Evolutionary conservation across 2,329 filamentous ascomycete genomes (phyloP), one percentile per base, ranked within the genome.

Genomic region (Aspergillus uvarum): DNA sequence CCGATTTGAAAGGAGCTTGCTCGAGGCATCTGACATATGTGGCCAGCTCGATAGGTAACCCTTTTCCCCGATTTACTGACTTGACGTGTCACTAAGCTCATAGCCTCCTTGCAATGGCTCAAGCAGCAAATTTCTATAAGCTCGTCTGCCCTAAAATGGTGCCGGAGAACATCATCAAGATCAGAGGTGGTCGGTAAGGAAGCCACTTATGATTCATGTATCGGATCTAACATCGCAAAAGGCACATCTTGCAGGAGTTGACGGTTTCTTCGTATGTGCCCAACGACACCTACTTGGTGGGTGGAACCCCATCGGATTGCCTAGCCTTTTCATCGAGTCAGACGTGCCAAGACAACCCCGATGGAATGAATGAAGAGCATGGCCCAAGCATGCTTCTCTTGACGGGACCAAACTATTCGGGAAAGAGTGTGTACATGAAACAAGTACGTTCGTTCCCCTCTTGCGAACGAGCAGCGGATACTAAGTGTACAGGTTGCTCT

Each of bases 361-460:
- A 47, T n/a, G 16, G 8, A 2, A 22, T 54, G 11, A 10, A 54
- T 16, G 51, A 24, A 12, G 58, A 54, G 16, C 26, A 67, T 10
- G 72, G 71, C 2, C 87, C 90, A 12, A 91, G 85, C 64, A 89
- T 92, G 77, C 73, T 97, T 12, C 79, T 97, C 5, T 76, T 99
- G 68, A 98, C 95, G 0, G 95, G 95, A 0, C 93, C 95, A 4
- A 99, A 99, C 68, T 96, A 95, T 73, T 98, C 95, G 0, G 95
- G 95, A 0, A 99, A 99, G 75, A 98, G 92, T 67, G 86, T 98
- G 0, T 98, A 96, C 74, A 83, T 98, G 71, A 99, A 96, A 74
- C 94, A 99, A 73, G 75, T 72, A 59, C 63, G 62, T n/a, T 16
- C 10, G 4, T 14, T 4, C 14, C 24, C 10, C 5, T 11, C 24